Conservation (phyloP, 2,329 filamentous ascomycete genomes). For the Hymenoscyphus scutula region DNA sequence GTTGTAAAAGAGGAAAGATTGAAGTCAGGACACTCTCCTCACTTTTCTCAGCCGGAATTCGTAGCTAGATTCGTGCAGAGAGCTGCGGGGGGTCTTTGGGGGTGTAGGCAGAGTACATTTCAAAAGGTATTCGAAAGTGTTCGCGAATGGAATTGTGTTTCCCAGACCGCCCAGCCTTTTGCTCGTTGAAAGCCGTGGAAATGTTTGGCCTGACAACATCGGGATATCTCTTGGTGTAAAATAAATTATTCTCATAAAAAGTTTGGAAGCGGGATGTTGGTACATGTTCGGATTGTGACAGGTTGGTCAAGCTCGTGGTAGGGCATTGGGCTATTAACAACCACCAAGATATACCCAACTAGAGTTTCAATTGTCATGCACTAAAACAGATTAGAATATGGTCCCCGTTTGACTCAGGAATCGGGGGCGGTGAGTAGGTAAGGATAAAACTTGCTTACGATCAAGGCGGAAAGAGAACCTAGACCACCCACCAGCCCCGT, state of each 20-base stretch:
- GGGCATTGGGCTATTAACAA: too few species aligned
- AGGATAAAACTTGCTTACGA: too few species aligned
- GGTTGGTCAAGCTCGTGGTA: neutral
- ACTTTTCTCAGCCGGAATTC: constrained; percentile 15
- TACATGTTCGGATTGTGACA: constrained; percentile 5
- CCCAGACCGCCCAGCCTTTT: neutral
- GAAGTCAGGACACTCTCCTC: constrained; percentile 19
- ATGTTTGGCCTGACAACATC: constrained; percentile 1
- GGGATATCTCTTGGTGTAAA: constrained; percentile 7
- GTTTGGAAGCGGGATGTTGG: neutral
- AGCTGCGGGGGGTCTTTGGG: constrained; percentile 8
- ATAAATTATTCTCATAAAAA: constrained; percentile 1
- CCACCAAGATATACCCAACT: neutral
- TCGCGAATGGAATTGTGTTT: neutral
- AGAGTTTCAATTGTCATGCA: neutral
- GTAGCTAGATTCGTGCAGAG: constrained; percentile 17
- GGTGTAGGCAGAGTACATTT: neutral
- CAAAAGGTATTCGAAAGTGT: neutral
- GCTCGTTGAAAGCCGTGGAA: neutral
- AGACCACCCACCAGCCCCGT: neutral
- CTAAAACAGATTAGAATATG: too few species aligned
- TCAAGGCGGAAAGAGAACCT: too few species aligned
- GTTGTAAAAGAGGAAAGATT: constrained; percentile 16
- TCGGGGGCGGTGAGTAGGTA: too few species aligned
- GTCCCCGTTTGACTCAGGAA: too few species aligned